phyloP scores from a whole-genome alignment of 1,139 yeast genomes.

The Diutina pseudorugosa region DNA sequence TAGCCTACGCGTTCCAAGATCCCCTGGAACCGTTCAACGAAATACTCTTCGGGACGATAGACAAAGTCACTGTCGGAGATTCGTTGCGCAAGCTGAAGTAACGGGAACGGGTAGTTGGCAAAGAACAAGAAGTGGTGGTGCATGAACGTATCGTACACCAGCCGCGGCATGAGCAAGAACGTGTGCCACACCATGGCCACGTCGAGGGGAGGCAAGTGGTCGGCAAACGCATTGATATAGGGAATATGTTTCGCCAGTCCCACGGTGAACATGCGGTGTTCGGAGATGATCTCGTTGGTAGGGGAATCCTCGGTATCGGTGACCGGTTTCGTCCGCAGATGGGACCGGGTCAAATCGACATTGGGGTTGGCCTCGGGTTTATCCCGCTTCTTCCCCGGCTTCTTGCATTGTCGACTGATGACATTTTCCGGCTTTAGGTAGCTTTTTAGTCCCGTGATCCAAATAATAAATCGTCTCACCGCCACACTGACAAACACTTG shows the following conservation, averaged over 20 bases:
- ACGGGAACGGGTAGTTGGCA: constrained; percentile 17
- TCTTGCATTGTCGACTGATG: background rate
- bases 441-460: constrained; percentile 13
- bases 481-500: constrained; percentile 18
- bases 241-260: background rate
- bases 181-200: constrained; percentile 31
- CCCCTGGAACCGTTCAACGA: background rate
- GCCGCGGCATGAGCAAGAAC: constrained; percentile 17
- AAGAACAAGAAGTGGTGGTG: constrained; percentile 15
- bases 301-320: background rate
- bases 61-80: constrained; percentile 13
- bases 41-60: constrained; percentile 11
- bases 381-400: background rate
- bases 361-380: background rate
- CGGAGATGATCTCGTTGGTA: background rate
- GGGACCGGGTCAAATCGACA: background rate
- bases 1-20: background rate
- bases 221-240: constrained; percentile 4
- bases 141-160: constrained; percentile 17
- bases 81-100: constrained; percentile 11
- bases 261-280: background rate
- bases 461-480: constrained; percentile 18
- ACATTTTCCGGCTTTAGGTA: background rate
- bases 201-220: constrained; percentile 21
- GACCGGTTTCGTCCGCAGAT: background rate